A percentile compares a stretch with the other conserved stretches of the same genome.
Conservation (phyloP, 2,329 filamentous ascomycete genomes). For the Talaromyces sp. region DNA sequence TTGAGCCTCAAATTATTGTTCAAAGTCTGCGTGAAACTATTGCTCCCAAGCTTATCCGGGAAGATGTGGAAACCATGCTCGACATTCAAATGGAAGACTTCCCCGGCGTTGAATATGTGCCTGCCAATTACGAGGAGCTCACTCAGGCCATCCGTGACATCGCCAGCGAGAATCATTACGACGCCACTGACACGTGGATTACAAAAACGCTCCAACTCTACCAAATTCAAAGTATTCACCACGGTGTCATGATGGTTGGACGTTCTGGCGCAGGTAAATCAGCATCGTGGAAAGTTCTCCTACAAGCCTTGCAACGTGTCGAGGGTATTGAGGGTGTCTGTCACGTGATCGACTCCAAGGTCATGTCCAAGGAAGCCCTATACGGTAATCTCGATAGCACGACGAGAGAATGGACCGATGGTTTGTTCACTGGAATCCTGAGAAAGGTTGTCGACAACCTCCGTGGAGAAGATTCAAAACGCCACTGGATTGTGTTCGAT, state of each 20-base stretch:
- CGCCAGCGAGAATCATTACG: constrained; percentile 76
- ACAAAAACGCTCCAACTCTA: constrained; percentile 95
- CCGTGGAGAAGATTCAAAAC: constrained; percentile 90
- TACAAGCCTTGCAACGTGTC: constrained; percentile 84
- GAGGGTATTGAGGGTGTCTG: constrained; percentile 90
- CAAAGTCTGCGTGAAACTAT: constrained; percentile 98
- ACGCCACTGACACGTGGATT: constrained; percentile 93
- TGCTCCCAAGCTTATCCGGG: constrained; percentile 89
- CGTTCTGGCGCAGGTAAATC: constrained; percentile 98
- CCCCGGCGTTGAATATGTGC: constrained; percentile 86
- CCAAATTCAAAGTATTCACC: constrained; percentile 95
- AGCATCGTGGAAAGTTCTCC: constrained; percentile 83
- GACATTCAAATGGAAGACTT: constrained; percentile 79
- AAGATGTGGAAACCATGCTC: constrained; percentile 84
- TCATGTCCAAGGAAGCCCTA: constrained; percentile 98
- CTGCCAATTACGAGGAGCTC: constrained; percentile 75
- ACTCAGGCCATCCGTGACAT: constrained; percentile 75
- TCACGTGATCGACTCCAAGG: constrained; percentile 98
- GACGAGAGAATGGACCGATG: constrained; percentile 97
- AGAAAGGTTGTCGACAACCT: constrained; percentile 98
- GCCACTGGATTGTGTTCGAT: constrained; percentile 99
- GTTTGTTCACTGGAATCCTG: constrained; percentile 93
- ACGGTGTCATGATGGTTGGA: constrained; percentile 99
- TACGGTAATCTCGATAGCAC: constrained; percentile 96
- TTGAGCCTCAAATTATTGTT: constrained; percentile 96